Base-by-base conservation (phyloP, 2,329 filamentous ascomycete genomes). In the Rhytidhysteron rufulum region DNA sequence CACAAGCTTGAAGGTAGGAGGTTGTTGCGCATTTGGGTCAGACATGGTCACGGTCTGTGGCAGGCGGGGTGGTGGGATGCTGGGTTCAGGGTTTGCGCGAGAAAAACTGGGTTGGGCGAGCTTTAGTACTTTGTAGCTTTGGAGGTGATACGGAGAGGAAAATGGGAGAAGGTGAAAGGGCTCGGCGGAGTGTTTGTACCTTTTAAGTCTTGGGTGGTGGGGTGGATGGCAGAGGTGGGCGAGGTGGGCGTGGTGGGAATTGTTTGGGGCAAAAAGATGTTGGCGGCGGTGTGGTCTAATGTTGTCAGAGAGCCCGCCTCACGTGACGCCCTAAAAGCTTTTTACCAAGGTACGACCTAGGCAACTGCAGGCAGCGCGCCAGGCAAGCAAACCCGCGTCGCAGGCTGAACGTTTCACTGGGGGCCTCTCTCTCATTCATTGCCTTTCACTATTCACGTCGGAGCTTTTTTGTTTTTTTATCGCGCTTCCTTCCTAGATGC, bases 1-100 rank as follows among this genome's bases (percentile, higher is more conserved):
- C 71, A 98, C 93, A 65, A 98, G 88, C 88, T 98, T 98, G 86
- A 98, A 98, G 71, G 88, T 95, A 56, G 91, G 88, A 52, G 69
- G 62, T 51, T 63, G 62, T 55, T 74, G 69, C 72, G 85, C 80
- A 41, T 48, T 50, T 48, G 55, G 52, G 53, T 64, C 60, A 45
- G 62, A 60, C 87, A 93, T 94, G 57, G 43, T 60, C 55, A 55
- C 45, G 44, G 44, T 53, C 44, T 54, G 57, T 53, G 51, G 60
- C 55, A 59, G 60, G 58, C 55, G 60, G 60, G 58, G 59, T 55
- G 53, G 39, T 30, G 27, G 48, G 47, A 39, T 20, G 30, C 45
- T 47, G 35, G 48, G 49, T 54, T n/a, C 38, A 48, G 47, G 11
- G 42, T 45, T 47, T 53, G 57, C 53, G 60, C 55, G 53, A 54